Conservation (phyloP, 148 eudicot species). For the Camellia sinensis region DNA sequence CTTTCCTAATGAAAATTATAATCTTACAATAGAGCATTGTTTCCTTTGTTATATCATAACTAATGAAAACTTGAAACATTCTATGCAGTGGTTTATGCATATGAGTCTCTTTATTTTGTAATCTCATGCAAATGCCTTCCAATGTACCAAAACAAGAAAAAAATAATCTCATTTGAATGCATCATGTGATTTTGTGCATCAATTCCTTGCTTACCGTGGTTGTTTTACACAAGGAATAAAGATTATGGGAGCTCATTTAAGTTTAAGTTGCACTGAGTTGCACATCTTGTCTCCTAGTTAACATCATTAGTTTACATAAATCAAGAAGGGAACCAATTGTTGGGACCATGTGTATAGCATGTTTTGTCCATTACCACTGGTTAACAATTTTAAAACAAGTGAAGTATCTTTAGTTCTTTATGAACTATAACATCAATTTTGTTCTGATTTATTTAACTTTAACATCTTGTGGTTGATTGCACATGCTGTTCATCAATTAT, state of each 20-base stretch:
- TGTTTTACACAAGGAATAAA: neutral
- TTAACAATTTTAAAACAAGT: conserved; percentile 4
- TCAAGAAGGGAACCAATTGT: neutral
- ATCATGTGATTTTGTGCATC: neutral
- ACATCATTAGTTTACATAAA: neutral
- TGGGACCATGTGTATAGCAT: neutral
- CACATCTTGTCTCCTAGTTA: neutral
- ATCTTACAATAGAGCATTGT: neutral
- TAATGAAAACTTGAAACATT: neutral
- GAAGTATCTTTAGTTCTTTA: neutral
- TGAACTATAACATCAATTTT: neutral
- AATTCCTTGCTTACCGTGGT: neutral
- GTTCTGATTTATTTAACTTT: neutral
- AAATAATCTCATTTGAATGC: neutral
- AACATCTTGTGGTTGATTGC: conserved; percentile 6
- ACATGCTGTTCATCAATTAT: conserved; percentile 4
- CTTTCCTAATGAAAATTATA: too few species aligned
- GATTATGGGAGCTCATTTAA: neutral
- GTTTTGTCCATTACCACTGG: neutral
- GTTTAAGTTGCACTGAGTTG: neutral
- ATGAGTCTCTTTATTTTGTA: neutral
- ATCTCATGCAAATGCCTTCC: neutral
- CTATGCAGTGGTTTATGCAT: conserved; percentile 11
- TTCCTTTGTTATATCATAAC: neutral
- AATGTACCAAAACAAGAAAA: neutral